Evolutionary conservation across 345 rosid species (phyloP).

Genomic region (Psidium friedrichsthalianum): DNA sequence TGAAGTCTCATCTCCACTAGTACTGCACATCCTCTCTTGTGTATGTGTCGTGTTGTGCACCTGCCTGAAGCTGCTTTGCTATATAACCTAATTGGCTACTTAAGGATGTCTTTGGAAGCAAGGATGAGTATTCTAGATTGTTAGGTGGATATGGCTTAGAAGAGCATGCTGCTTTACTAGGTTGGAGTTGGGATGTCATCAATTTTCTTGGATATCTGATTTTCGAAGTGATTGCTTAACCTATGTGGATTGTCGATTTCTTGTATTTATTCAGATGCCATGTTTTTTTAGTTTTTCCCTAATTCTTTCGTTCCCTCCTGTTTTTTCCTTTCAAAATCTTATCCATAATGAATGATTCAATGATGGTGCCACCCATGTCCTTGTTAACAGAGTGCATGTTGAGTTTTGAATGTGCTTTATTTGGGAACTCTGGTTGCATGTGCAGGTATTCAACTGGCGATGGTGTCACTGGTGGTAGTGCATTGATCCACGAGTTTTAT

Average conservation of each 20-base stretch:
- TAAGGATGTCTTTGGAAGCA: background rate
- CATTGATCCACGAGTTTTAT: slow-evolving; percentile 88
- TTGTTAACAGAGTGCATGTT: background rate
- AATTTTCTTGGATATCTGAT: background rate
- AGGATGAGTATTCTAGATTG: background rate
- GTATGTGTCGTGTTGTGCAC: background rate
- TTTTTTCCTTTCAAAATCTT: background rate
- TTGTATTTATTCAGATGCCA: background rate
- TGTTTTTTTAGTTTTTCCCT: background rate
- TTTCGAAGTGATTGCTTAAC: background rate
- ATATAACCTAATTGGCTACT: background rate
- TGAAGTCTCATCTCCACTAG: background rate
- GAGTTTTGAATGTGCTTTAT: background rate
- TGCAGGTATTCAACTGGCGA: slow-evolving; percentile 88
- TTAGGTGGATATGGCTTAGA: background rate
- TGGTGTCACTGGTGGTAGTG: slow-evolving; percentile 89
- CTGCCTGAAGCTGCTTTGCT: background rate
- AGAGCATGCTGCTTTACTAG: background rate
- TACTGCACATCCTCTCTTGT: background rate
- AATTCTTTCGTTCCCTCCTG: background rate
- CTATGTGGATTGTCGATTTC: background rate
- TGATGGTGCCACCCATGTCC: background rate
- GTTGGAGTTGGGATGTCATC: background rate
- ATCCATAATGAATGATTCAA: background rate
- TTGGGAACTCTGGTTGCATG: background rate